A percentile compares a stretch with the other conserved stretches of the same genome.
Evolutionary conservation across 257 asterid species (phyloP).

Genomic region (Anisodus acutangulus): DNA sequence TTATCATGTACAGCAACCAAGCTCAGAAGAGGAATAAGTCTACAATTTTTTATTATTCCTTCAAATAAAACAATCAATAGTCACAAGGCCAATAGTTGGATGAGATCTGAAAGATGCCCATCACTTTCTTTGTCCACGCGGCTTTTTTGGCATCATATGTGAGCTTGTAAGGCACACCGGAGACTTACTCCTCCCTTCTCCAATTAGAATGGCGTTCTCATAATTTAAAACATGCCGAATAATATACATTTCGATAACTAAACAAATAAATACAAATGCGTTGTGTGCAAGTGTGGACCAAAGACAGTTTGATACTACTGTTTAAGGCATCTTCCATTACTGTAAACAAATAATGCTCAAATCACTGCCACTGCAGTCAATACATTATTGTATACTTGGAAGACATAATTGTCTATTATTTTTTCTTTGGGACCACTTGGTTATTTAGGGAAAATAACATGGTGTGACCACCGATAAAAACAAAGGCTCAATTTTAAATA

Average conservation of each 20-base stretch:
- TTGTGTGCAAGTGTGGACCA: neutral
- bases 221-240: neutral
- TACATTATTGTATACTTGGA: neutral
- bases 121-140: conserved; percentile 3
- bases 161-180: neutral
- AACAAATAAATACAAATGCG: neutral
- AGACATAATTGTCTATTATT: neutral
- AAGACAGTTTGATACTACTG: neutral
- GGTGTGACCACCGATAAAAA: no score
- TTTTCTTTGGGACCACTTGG: neutral
- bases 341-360: neutral
- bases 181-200: neutral
- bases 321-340: neutral
- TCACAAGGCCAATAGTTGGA: conserved; percentile 10
- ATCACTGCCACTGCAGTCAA: neutral
- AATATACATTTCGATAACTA: neutral
- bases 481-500: no score
- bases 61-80: neutral
- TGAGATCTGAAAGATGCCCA: neutral
- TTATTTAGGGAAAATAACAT: no score
- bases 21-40: neutral
- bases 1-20: neutral
- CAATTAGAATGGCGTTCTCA: neutral
- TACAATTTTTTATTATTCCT: neutral
- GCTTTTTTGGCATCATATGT: neutral